Conservation (phyloP, 441 rosid species). For the Erysimum cheiri region DNA sequence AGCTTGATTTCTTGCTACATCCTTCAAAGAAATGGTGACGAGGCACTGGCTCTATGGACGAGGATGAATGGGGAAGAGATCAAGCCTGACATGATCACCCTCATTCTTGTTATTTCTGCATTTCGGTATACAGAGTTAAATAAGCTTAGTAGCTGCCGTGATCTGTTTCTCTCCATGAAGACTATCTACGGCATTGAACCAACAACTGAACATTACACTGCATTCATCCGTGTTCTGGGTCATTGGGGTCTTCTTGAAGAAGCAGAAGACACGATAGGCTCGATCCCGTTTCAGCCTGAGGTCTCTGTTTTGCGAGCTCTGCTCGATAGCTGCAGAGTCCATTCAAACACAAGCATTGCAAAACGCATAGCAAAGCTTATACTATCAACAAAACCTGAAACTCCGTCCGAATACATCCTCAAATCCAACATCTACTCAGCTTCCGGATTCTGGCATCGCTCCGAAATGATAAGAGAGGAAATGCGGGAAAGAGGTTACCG, state of each 20-base stretch:
- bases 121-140: slow-evolving; percentile 58
- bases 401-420: slow-evolving; percentile 71
- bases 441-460: slow-evolving; percentile 82
- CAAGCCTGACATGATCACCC: slow-evolving; percentile 63
- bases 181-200: slow-evolving; percentile 55
- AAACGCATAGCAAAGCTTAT: slow-evolving; percentile 65
- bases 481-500: slow-evolving; percentile 65
- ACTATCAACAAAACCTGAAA: slow-evolving; percentile 59
- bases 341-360: slow-evolving; percentile 55
- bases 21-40: slow-evolving; percentile 76
- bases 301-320: slow-evolving; percentile 72
- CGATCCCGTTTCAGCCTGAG: slow-evolving; percentile 63
- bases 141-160: slow-evolving; percentile 61
- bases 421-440: slow-evolving; percentile 84
- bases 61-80: slow-evolving; percentile 52
- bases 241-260: slow-evolving; percentile 79
- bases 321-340: slow-evolving; percentile 78
- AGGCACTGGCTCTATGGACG: slow-evolving; percentile 65
- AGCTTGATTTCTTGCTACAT: slow-evolving; percentile 69
- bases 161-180: slow-evolving; percentile 64
- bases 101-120: slow-evolving; percentile 60
- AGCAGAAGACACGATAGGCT: slow-evolving; percentile 64
- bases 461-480: slow-evolving; percentile 67
- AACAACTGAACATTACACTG: slow-evolving; percentile 71
- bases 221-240: slow-evolving; percentile 73